These are phyloP conservation scores for Paraconiothyrium sp. DNA, from an alignment of 2,329 filamentous ascomycete genomes.

Conservation along the genomic window DNA sequence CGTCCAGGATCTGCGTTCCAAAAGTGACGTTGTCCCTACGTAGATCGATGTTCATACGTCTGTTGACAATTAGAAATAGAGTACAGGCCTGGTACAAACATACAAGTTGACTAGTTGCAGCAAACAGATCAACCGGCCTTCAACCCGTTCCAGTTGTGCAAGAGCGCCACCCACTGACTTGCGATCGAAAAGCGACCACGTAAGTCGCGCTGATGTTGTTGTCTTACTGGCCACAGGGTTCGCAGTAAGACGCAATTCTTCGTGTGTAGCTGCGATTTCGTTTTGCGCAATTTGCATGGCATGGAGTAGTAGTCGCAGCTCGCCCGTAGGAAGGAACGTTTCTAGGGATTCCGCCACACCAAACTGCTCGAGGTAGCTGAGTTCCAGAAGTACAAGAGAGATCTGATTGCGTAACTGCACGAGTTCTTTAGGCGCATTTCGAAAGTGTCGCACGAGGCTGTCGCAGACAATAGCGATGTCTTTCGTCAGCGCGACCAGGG, in stretches of 20 bases:
- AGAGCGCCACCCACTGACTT: constrained; percentile 1
- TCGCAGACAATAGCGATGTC: constrained; percentile 4
- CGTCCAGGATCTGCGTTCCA: background rate
- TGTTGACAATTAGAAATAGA: background rate
- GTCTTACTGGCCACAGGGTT: no score
- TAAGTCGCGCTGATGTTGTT: background rate
- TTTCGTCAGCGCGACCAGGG: constrained; percentile 17
- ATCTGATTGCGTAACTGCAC: constrained; percentile 7
- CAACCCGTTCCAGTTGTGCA: constrained; percentile 5
- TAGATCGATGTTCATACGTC: background rate
- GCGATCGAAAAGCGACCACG: constrained; percentile 16
- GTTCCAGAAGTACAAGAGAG: constrained; percentile 10
- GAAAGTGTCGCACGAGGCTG: constrained; percentile 4
- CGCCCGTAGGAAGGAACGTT: background rate
- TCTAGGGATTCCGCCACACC: background rate
- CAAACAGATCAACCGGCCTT: background rate
- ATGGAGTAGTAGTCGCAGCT: background rate
- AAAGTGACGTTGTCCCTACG: background rate
- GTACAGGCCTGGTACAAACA: background rate
- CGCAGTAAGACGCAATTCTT: background rate
- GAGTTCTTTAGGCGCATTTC: constrained; percentile 12
- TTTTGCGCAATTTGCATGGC: background rate
- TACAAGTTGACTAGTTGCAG: constrained; percentile 14
- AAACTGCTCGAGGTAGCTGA: background rate
- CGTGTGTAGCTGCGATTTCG: background rate